Base-by-base conservation (phyloP, 257 asterid species). In the Thymus quinquecostatus region DNA sequence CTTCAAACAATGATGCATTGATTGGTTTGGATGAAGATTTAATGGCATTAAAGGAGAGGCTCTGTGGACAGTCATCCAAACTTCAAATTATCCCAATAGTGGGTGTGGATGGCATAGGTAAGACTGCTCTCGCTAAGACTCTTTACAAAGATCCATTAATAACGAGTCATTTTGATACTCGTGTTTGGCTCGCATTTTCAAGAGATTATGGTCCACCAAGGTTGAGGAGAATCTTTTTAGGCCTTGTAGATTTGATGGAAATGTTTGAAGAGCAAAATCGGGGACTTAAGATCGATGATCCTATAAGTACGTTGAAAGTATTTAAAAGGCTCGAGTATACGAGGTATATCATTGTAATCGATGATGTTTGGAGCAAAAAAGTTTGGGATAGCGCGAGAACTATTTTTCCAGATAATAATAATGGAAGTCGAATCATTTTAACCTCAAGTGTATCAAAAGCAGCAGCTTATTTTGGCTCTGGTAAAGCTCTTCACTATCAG, bases 81-180 rank as follows among this genome's bases (percentile, higher is more conserved):
- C 68, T 70, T 1, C 40, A 59, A 47, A 60, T 47, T 41, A 32
- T 70, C 12, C 60, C 75, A 2, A 60, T 70, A 3, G 44, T 47
- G 8, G 75, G 75, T 3, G 41, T 57, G 66, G 58, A 36, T 29
- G 74, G 74, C 54, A 48, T 48, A 48, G 54, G 54, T 12, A 48
- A 48, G 54, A 48, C 54, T 6, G 13, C 54, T 48, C 2, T 57
- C 58, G 66, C 66, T 57, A 47, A 36, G 58, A 13, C 14, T 43
- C 59, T 14, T 56, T 57, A 29, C 11, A 27, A n/a, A 8, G 75
- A 70, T 70, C 38, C 21, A 47, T 70, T 47, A n/a, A 48, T 33
- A 2, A 3, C 14, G 2, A 53, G 44, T 14, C 21, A 6, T 40
- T 70, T 70, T 47, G 14, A 47, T 2, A 10, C 60, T 10, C 61